Conservation (phyloP, 352 stramenopile species). For the Phytophthora citricola region DNA sequence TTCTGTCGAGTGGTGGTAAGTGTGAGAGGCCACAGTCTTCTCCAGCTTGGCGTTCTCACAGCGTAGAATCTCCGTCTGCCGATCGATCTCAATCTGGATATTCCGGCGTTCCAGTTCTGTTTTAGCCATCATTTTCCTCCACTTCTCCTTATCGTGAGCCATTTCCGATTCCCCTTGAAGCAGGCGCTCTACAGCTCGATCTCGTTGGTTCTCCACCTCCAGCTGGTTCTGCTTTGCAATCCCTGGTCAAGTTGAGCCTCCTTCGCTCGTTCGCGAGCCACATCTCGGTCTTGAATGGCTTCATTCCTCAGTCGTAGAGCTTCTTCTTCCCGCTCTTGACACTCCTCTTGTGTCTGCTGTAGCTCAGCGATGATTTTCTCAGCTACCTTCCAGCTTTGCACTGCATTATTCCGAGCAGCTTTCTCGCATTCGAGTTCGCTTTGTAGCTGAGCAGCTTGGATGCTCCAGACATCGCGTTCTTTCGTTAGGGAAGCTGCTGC, state of each 20-base stretch:
- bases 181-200: conserved; percentile 41
- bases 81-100: conserved; percentile 69
- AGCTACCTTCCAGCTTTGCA: conserved; percentile 57
- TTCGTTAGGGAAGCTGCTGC: conserved; percentile 12
- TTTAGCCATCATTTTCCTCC: conserved; percentile 48
- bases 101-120: conserved; percentile 59
- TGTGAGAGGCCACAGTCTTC: conserved; percentile 36
- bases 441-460: conserved; percentile 38
- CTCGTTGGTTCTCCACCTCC: conserved; percentile 50
- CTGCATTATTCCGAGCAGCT: conserved; percentile 47
- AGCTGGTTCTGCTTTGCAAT: conserved; percentile 54
- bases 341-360: conserved; percentile 48
- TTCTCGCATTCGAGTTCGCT: conserved; percentile 41
- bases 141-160: conserved; percentile 50
- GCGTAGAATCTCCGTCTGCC: conserved; percentile 54
- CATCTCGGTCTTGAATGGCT: conserved; percentile 53
- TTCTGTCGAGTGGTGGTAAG: conserved; percentile 24
- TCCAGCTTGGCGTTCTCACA: conserved; percentile 48
- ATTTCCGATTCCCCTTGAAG: conserved; percentile 45
- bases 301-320: conserved; percentile 55
- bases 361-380: conserved; percentile 50
- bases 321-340: conserved; percentile 58
- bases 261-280: conserved; percentile 42
- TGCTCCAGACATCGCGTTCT: conserved; percentile 36
- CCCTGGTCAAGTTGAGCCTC: conserved; percentile 61